These are phyloP conservation scores for Zygosaccharomyces siamensis DNA, from an alignment of 805 yeast species.

Conservation along the genomic window DNA sequence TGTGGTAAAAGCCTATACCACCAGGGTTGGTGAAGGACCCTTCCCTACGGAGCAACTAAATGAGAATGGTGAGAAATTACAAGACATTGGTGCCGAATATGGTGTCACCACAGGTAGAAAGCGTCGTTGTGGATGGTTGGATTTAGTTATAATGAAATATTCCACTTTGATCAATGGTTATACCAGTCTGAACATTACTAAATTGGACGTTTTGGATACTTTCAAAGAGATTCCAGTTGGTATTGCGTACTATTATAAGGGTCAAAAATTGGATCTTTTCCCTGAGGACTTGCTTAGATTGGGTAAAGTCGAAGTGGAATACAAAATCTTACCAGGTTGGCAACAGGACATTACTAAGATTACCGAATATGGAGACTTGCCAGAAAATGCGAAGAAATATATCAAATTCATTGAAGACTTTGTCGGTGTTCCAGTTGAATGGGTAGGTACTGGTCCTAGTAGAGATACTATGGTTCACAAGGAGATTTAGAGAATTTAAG, in stretches of 20 bases:
- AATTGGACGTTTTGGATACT: slow-evolving; percentile 89
- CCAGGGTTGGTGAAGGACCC: slow-evolving; percentile 99
- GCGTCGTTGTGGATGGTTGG: slow-evolving; percentile 99
- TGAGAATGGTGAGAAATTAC: slow-evolving; percentile 78
- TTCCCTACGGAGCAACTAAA: slow-evolving; percentile 97
- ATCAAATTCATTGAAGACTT: slow-evolving; percentile 81
- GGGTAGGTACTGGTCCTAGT: slow-evolving; percentile 99
- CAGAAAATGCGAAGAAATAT: slow-evolving; percentile 81
- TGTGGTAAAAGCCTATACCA: slow-evolving; percentile 97
- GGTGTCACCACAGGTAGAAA: slow-evolving; percentile 99
- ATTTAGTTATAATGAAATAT: slow-evolving; percentile 88
- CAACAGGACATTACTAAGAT: slow-evolving; percentile 71
- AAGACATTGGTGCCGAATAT: slow-evolving; percentile 86
- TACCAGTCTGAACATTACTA: slow-evolving; percentile 90
- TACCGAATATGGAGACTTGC: slow-evolving; percentile 69
- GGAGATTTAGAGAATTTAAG: slow-evolving; percentile 17
- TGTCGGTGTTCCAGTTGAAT: slow-evolving; percentile 77
- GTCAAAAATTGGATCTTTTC: slow-evolving; percentile 70
- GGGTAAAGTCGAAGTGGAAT: slow-evolving; percentile 88
- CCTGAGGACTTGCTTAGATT: slow-evolving; percentile 85
- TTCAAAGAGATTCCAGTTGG: slow-evolving; percentile 87
- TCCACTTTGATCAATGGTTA: slow-evolving; percentile 91
- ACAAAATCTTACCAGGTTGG: slow-evolving; percentile 95
- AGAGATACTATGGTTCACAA: slow-evolving; percentile 86
- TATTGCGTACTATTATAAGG: slow-evolving; percentile 74